phyloP scores from a whole-genome alignment of 352 stramenopile genomes.

The Globisporangium emineosum region DNA sequence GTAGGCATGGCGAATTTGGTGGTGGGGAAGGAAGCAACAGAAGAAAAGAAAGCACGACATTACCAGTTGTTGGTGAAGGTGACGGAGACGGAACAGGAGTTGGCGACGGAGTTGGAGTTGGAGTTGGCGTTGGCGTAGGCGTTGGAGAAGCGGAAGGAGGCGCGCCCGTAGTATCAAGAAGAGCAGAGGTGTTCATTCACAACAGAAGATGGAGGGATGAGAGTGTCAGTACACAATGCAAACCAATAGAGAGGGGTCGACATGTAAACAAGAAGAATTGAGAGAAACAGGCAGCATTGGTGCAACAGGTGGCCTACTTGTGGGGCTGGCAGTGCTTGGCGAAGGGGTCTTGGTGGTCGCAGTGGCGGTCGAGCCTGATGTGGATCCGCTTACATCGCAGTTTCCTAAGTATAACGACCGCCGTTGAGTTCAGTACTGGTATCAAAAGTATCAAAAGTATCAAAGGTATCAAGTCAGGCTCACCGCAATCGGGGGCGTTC shows the following conservation, averaged over 20 bases:
- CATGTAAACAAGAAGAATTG: neutral
- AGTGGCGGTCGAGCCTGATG: neutral
- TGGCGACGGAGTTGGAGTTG: slow-evolving; percentile 6
- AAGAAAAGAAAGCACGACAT: slow-evolving; percentile 5
- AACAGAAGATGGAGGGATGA: slow-evolving; percentile 6
- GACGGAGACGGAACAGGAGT: slow-evolving; percentile 6
- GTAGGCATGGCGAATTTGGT: neutral
- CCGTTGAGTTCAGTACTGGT: neutral
- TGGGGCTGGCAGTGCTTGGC: slow-evolving; percentile 4
- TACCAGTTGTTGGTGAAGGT: slow-evolving; percentile 11
- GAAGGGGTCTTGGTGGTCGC: neutral
- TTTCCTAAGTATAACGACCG: neutral
- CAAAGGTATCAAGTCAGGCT: neutral
- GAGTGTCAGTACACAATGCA: slow-evolving; percentile 8
- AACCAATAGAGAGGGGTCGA: neutral
- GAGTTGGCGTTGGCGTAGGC: too few species aligned
- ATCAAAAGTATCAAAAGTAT: neutral
- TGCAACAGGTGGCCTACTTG: slow-evolving; percentile 14
- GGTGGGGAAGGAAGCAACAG: neutral
- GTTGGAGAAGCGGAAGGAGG: slow-evolving; percentile 1
- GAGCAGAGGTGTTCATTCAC: neutral
- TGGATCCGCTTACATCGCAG: slow-evolving; percentile 4
- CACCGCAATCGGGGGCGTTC: slow-evolving; percentile 16
- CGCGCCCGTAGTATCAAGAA: slow-evolving; percentile 7
- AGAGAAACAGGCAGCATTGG: neutral